Conservation (phyloP, 2,329 filamentous ascomycete genomes). For the Monilinia laxa region DNA sequence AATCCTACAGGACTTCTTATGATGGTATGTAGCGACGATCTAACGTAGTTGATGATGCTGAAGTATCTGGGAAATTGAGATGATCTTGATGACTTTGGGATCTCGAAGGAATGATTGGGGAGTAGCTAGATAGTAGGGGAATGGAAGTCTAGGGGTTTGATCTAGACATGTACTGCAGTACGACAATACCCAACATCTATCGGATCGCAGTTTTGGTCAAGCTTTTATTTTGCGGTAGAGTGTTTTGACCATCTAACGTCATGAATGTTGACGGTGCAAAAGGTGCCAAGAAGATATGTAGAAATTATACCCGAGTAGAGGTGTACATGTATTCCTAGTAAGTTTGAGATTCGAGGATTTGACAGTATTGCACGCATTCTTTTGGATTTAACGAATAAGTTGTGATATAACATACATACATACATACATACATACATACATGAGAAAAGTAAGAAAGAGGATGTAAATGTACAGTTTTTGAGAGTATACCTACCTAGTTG, state of each 20-base stretch:
- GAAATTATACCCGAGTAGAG: no score
- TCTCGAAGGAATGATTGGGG: neutral
- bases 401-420: neutral
- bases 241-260: no score
- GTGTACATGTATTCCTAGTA: no score
- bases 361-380: neutral
- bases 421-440: no score
- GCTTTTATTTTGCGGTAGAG: neutral
- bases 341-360: neutral
- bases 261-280: neutral
- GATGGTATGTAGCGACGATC: neutral
- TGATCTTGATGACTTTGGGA: neutral
- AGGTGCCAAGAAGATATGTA: no score
- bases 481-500: neutral
- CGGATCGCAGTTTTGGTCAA: neutral
- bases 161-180: neutral
- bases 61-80: neutral
- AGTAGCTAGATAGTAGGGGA: neutral
- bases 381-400: neutral
- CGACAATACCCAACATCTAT: neutral
- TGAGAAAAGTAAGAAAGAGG: neutral
- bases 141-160: neutral
- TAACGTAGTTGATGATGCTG: constrained; percentile 5
- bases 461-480: neutral
- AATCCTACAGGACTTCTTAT: neutral